Base-by-base conservation (phyloP, 768 basidiomycete genomes). In the Obba rivulosa region DNA sequence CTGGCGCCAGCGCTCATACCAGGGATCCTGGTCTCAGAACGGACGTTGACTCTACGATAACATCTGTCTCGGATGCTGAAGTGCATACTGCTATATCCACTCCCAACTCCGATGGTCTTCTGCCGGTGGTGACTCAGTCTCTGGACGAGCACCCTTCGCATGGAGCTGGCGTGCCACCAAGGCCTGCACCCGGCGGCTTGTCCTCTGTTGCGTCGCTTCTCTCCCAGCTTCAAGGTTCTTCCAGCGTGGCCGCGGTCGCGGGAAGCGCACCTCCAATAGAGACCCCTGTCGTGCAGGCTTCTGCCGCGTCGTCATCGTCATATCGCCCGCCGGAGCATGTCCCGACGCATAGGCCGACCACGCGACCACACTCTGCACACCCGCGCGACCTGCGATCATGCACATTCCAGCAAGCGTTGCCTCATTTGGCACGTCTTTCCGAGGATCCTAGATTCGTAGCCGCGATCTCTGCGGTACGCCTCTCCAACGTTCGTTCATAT, bases 331-430 rank as follows among this genome's bases (percentile, higher is more conserved):
- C 36, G 18, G 34, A 24, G 25, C 25, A 36, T 38, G 21, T 4
- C 39, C 43, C 23, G 40, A 17, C 14, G n/a, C n/a, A n/a, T n/a
- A n/a, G n/a, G n/a, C 41, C 43, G 41, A 22, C 46, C 7, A 31
- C 28, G 28, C 28, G 13, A 7, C 42, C 41, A 45, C 24, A 37
- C 53, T n/a, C n/a, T n/a, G 42, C 41, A 23, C 36, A 31, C 7
- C 48, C 48, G 36, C 55, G 71, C 37, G 75, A 82, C 54, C 52
- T 75, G 43, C 76, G 72, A 46, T 64, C 64, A 20, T 66, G 76
- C 50, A 75, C 81, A 23, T 90, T 87, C 61, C 83, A 82, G 54
- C 82, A 90, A 55, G 76, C 87, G 0, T 69, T 92, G 22, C 80
- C 85, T 3, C 67, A 74, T 47, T 60, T 92, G n/a, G 80, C 80